These are phyloP conservation scores for Abortiporus biennis DNA, from an alignment of 1,284 basidiomycete genomes.

Conservation along the genomic window DNA sequence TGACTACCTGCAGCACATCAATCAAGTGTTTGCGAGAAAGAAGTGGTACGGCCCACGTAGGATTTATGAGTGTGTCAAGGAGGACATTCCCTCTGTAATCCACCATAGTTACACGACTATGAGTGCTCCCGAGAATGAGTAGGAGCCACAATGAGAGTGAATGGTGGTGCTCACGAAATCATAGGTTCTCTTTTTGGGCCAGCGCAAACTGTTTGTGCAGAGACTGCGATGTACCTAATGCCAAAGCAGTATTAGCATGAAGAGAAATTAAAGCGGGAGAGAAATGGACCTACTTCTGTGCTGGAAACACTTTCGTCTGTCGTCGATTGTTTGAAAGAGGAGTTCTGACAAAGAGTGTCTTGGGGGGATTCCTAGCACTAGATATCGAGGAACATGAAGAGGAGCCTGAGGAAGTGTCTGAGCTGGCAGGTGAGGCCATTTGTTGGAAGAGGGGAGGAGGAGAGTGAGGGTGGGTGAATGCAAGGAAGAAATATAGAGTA, in stretches of 20 bases:
- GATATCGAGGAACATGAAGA: neutral
- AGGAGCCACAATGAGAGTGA: no score
- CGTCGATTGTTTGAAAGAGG: conserved; percentile 7
- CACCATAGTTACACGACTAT: conserved; percentile 31
- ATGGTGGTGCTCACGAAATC: conserved; percentile 42
- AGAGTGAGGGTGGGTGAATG: neutral
- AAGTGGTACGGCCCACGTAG: conserved; percentile 43
- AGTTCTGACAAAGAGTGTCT: conserved; percentile 2
- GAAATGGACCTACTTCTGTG: conserved; percentile 5
- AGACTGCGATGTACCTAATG: conserved; percentile 40
- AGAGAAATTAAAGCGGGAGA: conserved; percentile 21
- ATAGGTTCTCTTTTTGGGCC: conserved; percentile 37
- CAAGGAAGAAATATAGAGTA: no score
- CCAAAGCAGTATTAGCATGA: no score
- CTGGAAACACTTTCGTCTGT: no score
- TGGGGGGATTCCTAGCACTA: no score
- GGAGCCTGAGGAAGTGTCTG: neutral
- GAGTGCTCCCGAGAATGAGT: no score
- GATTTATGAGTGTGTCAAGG: conserved; percentile 47
- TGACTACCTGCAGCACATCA: conserved; percentile 27
- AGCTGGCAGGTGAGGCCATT: conserved; percentile 6
- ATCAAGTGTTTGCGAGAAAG: conserved; percentile 5
- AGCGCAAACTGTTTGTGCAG: conserved; percentile 38
- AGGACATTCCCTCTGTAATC: conserved; percentile 46
- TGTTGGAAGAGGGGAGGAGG: conserved; percentile 3